phyloP scores from a whole-genome alignment of 345 rosid genomes.

The Eucalyptus globulus region DNA sequence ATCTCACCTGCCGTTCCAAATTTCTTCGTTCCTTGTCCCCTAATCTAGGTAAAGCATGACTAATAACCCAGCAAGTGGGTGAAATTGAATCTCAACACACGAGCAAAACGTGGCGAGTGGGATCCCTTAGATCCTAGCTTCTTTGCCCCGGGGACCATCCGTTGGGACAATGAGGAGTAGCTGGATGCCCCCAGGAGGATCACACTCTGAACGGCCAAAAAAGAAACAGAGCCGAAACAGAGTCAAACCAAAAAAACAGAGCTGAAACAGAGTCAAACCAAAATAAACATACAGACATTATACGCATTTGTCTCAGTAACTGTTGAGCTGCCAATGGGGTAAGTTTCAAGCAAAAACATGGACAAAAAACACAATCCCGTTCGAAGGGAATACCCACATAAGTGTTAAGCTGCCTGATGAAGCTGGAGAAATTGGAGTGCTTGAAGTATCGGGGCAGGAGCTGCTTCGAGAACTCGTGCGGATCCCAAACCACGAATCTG shows the following conservation, averaged over 20 bases:
- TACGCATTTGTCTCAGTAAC: neutral
- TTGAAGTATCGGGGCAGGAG: constrained; percentile 59
- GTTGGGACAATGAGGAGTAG: neutral
- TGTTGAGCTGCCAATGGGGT: neutral
- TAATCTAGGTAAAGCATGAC: neutral
- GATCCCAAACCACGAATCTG: constrained; percentile 50
- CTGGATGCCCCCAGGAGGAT: neutral
- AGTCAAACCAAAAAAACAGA: neutral
- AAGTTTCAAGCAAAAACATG: neutral
- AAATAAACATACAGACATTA: neutral
- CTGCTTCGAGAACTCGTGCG: constrained; percentile 15
- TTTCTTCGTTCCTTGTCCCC: neutral
- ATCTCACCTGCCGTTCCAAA: neutral
- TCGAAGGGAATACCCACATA: constrained; percentile 17
- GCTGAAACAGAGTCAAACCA: neutral
- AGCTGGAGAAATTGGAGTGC: constrained; percentile 65
- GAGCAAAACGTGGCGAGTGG: neutral
- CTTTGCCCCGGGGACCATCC: neutral
- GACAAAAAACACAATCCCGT: neutral
- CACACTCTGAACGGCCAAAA: neutral
- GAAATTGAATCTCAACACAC: neutral
- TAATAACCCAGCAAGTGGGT: neutral
- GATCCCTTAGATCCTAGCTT: neutral
- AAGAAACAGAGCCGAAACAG: too few species aligned
- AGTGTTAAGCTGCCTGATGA: constrained; percentile 57